Evolutionary conservation across 1,284 basidiomycete genomes (phyloP).

Genomic region (Xanthoconium separans): DNA sequence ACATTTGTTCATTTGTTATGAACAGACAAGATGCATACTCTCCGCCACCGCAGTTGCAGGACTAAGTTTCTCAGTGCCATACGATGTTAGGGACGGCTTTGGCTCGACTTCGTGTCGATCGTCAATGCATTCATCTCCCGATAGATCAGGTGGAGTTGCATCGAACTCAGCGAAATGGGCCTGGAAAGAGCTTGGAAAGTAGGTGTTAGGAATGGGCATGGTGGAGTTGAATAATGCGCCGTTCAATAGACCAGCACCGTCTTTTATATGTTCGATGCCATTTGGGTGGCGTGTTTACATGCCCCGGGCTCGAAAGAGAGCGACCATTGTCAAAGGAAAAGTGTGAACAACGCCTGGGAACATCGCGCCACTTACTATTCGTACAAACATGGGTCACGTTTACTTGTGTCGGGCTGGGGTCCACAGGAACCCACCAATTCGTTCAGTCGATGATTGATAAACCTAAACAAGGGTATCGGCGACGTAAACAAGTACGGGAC

Average conservation of each 20-base stretch:
- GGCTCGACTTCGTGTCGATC: not conserved
- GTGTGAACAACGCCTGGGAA: conserved; percentile 8
- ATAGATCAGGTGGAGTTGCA: not conserved
- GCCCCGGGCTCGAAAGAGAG: conserved; percentile 2
- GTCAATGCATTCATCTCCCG: not conserved
- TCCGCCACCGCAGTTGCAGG: not conserved
- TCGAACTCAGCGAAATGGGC: conserved; percentile 6
- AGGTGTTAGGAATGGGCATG: conserved; percentile 2
- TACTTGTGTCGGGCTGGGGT: conserved; percentile 1
- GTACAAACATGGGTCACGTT: not conserved
- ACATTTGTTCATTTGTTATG: not conserved
- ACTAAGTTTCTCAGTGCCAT: not conserved
- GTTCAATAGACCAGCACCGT: not conserved
- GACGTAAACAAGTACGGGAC: conserved; percentile 2
- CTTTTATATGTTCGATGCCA: conserved; percentile 13
- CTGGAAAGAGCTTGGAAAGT: not conserved
- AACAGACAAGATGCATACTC: not conserved
- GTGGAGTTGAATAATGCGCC: not conserved
- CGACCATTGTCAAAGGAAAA: conserved; percentile 11
- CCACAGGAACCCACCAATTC: not conserved
- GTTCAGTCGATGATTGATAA: not conserved
- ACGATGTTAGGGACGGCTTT: not conserved
- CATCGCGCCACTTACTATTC: conserved; percentile 8
- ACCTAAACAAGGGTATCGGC: not conserved
- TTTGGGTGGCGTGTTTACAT: conserved; percentile 8